Conservation (phyloP, 2,329 filamentous ascomycete genomes). For the Xylariaceae sp. region DNA sequence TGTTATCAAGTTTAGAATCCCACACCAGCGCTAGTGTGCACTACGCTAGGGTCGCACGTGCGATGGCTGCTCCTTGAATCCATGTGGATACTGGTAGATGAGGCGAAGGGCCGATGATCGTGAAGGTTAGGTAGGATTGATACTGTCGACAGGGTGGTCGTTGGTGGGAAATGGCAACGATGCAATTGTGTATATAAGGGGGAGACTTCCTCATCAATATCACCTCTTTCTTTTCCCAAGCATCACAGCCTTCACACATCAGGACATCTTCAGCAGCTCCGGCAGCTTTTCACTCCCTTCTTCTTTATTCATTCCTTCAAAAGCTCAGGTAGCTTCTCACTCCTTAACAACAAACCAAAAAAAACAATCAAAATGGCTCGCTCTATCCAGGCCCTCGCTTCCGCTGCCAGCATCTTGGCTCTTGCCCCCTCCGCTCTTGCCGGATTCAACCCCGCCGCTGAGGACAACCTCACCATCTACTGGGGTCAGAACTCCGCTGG, state of each 20-base stretch:
- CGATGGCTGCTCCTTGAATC: conserved; percentile 17
- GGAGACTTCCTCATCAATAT: conserved; percentile 1
- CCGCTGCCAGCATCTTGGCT: conserved; percentile 26
- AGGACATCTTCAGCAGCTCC: conserved; percentile 7
- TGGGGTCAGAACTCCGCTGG: conserved; percentile 62
- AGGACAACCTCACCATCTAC: conserved; percentile 57
- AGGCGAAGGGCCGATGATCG: conserved; percentile 9
- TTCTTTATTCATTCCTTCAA: neutral
- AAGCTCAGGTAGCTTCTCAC: conserved; percentile 19
- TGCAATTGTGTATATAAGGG: conserved; percentile 11
- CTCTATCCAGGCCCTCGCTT: conserved; percentile 22
- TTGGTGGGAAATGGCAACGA: neutral
- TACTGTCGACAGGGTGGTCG: conserved; percentile 9
- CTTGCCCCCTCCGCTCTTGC: conserved; percentile 33
- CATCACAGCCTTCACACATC: conserved; percentile 11
- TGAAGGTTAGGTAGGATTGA: conserved; percentile 26
- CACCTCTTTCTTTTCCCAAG: neutral
- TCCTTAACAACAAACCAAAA: conserved; percentile 2
- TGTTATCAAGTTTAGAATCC: conserved; percentile 6
- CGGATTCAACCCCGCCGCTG: conserved; percentile 42
- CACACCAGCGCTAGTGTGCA: neutral
- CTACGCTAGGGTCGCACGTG: conserved; percentile 21
- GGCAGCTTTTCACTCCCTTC: neutral
- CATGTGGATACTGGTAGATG: conserved; percentile 19
- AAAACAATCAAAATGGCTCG: conserved; percentile 23